Evolutionary conservation across 2,329 filamentous ascomycete genomes (phyloP), one percentile per base, ranked within the genome.

Genomic region (Neodidymelliopsis sp.): DNA sequence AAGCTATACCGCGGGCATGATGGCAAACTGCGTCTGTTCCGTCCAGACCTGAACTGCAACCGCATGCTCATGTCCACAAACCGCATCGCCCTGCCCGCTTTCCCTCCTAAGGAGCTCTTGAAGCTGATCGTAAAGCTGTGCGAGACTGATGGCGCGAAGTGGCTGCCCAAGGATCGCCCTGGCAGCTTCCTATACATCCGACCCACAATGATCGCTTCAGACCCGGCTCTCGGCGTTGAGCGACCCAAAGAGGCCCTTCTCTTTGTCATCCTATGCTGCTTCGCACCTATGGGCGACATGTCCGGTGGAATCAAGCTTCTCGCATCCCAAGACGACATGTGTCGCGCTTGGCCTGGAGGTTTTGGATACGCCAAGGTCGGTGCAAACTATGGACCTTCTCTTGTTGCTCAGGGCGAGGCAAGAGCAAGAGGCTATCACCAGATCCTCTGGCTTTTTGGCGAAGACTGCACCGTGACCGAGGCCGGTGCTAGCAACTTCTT

Each of bases 401-500:
- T 97, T 43, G 80, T 90, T 43, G 89, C 90, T 3, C 91, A 91
- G 37, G 81, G 81, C 13, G 88, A 92, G 72, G 92, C 92, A 3
- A 78, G 85, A 46, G 77, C 77, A 9, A 76, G 83, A 29, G 92
- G 93, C 0, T 97, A 85, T 74, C 84, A 93, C 67, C 93, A 97
- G 80, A 88, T 97, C 46, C 82, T 97, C n/a, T 97, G 92, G 92
- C 81, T 97, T 39, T 94, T 96, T 66, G 91, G 91, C 1, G 74
- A 83, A 29, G 81, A 93, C 60, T 84, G 83, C 41, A 84, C 84
- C 68, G 91, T 95, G 56, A 97, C 92, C 2, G 92, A 97, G 77
- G 92, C 92, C 2, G 92, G 92, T 4, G 92, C 91, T 10, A 90
- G 85, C 66, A 97, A 97, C 76, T 96, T 96, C 77, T 96, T 97